Conservation (phyloP, 139 green algal genomes). For the Volvox africanus region DNA sequence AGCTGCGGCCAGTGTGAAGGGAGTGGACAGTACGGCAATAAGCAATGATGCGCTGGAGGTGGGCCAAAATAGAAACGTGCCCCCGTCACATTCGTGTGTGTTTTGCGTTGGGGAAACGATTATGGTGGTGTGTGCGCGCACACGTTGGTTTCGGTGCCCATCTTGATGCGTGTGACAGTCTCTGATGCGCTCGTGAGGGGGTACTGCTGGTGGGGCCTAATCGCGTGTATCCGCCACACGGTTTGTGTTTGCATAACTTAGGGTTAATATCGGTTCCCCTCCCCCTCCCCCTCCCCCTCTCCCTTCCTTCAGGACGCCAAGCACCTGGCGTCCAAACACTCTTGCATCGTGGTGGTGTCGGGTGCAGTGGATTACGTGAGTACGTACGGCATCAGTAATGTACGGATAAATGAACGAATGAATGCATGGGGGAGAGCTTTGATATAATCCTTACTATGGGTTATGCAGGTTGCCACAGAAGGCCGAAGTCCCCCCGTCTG, state of each 20-base stretch:
- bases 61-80: not conserved
- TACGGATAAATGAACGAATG: too few species aligned
- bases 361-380: conserved; percentile 68
- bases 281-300: not conserved
- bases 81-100: not conserved
- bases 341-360: conserved; percentile 81
- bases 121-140: not conserved
- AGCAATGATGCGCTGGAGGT: conserved; percentile 64
- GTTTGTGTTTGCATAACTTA: too few species aligned
- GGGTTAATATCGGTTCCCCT: too few species aligned
- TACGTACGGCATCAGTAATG: too few species aligned
- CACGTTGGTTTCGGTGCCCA: not conserved
- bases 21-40: conserved; percentile 77
- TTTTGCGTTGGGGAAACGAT: not conserved
- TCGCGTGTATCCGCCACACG: not conserved
- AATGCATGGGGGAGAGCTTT: too few species aligned
- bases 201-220: too few species aligned
- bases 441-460: too few species aligned
- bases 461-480: too few species aligned
- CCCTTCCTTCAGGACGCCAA: conserved; percentile 47
- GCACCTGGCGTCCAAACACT: conserved; percentile 59
- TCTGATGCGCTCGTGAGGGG: not conserved
- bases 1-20: conserved; percentile 62
- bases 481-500: too few species aligned
- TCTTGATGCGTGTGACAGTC: not conserved